Conservation (phyloP, 805 yeast genomes). For the Debaryomyces tyrocola region DNA sequence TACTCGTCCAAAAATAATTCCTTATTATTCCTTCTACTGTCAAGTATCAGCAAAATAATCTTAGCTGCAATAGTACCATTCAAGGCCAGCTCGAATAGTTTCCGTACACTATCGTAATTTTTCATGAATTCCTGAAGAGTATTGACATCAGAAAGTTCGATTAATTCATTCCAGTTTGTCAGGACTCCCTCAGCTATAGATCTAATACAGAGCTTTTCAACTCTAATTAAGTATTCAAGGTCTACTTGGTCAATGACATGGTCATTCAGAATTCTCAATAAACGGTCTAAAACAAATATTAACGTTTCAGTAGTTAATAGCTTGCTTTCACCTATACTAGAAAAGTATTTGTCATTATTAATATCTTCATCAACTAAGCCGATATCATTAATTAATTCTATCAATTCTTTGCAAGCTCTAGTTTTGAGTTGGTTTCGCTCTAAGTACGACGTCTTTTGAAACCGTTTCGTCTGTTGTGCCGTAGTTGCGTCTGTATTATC, state of each 20-base stretch:
- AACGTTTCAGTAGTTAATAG: background rate
- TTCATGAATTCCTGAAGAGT: conserved; percentile 1
- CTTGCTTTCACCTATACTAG: background rate
- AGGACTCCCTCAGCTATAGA: conserved; percentile 21
- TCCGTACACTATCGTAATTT: background rate
- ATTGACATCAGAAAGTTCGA: background rate
- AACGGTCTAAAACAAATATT: conserved; percentile 18
- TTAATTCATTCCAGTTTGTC: conserved; percentile 17
- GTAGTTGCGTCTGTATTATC: background rate
- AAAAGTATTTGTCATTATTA: background rate
- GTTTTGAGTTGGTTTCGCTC: background rate
- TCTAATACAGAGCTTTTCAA: conserved; percentile 27
- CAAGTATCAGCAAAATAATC: conserved; percentile 41
- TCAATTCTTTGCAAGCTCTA: background rate
- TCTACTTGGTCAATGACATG: conserved; percentile 13
- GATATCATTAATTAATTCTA: background rate
- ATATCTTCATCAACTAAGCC: conserved; percentile 5
- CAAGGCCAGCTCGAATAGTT: conserved; percentile 12
- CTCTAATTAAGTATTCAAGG: conserved; percentile 11
- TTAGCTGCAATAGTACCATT: conserved; percentile 34
- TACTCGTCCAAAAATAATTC: conserved; percentile 47
- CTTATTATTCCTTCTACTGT: conserved; percentile 41
- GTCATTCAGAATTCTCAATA: conserved; percentile 25
- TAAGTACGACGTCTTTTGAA: background rate
- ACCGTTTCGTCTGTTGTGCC: conserved; percentile 1